These are phyloP conservation scores for Aspergillus sclerotiicarbonarius DNA, from an alignment of 495 filamentous ascomycete species.

Conservation along the genomic window DNA sequence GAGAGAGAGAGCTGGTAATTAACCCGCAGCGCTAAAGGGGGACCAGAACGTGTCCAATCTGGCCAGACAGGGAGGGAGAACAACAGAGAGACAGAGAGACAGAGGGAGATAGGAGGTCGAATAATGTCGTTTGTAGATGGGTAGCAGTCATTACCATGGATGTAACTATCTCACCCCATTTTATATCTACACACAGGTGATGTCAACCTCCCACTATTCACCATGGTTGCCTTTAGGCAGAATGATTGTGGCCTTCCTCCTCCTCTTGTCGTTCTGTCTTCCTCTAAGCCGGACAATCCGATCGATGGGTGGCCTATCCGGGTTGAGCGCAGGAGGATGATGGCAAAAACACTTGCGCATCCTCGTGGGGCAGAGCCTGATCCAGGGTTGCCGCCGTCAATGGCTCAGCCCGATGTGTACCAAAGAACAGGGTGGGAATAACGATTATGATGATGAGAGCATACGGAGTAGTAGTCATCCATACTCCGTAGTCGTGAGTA, in stretches of 20 bases:
- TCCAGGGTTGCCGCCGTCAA: slow-evolving; percentile 17
- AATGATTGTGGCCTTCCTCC: slow-evolving; percentile 13
- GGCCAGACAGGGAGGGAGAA: too few relatives aligned
- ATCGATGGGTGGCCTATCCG: slow-evolving; percentile 16
- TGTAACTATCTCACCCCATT: too few relatives aligned
- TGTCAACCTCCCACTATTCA: not conserved
- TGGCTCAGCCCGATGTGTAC: slow-evolving; percentile 17
- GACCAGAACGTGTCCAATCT: too few relatives aligned
- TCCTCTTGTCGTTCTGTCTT: not conserved
- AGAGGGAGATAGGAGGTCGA: not conserved
- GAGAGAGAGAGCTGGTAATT: not conserved
- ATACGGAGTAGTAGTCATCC: not conserved
- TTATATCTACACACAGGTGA: not conserved
- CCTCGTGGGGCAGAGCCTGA: slow-evolving; percentile 30
- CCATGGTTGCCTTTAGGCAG: slow-evolving; percentile 21
- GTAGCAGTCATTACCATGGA: too few relatives aligned
- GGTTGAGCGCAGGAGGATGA: slow-evolving; percentile 5
- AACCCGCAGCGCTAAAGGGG: too few relatives aligned
- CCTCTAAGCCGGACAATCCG: not conserved
- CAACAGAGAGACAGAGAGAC: slow-evolving; percentile 2
- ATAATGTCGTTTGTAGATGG: too few relatives aligned
- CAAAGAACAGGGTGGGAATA: slow-evolving; percentile 19
- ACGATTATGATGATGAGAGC: slow-evolving; percentile 1
- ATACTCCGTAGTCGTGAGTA: not conserved
- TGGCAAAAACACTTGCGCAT: slow-evolving; percentile 26